A percentile compares a stretch with the other conserved stretches of the same genome.
phyloP scores from a whole-genome alignment of 2,329 filamentous ascomycete species.

The Monilinia aucupariae region DNA sequence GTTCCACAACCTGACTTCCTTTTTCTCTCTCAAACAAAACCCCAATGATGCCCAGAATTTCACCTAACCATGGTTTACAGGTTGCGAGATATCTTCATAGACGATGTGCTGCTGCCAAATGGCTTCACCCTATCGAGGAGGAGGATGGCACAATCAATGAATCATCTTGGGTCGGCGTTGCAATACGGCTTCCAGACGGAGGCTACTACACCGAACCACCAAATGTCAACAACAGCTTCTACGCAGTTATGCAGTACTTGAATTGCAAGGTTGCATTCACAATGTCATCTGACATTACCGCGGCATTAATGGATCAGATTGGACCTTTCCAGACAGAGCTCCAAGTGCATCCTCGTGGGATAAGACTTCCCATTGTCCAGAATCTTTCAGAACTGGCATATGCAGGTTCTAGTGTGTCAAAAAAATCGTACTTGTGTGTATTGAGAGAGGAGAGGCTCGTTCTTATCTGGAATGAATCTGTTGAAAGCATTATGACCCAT shows the following conservation, averaged over 20 bases:
- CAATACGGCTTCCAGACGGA: slow-evolving; percentile 22
- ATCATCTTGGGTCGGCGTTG: slow-evolving; percentile 20
- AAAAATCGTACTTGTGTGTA: slow-evolving; percentile 22
- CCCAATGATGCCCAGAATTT: background rate
- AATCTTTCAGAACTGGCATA: slow-evolving; percentile 47
- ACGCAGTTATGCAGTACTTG: slow-evolving; percentile 18
- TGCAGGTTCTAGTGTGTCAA: slow-evolving; percentile 12
- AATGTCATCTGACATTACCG: slow-evolving; percentile 45
- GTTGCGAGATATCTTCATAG: slow-evolving; percentile 22
- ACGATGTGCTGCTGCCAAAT: slow-evolving; percentile 20
- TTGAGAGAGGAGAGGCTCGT: slow-evolving; percentile 23
- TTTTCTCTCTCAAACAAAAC: background rate
- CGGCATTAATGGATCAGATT: slow-evolving; percentile 31
- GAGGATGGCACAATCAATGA: slow-evolving; percentile 18
- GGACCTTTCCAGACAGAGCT: slow-evolving; percentile 24
- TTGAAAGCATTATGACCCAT: slow-evolving; percentile 24
- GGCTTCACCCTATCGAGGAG: slow-evolving; percentile 19
- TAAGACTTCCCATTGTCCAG: slow-evolving; percentile 37
- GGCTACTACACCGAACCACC: slow-evolving; percentile 21
- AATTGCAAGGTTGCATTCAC: slow-evolving; percentile 40
- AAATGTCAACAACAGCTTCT: slow-evolving; percentile 17
- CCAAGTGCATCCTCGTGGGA: slow-evolving; percentile 17
- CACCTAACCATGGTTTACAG: slow-evolving; percentile 13
- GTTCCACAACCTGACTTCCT: background rate
- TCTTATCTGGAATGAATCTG: slow-evolving; percentile 26